A percentile compares a stretch with the other conserved stretches of the same genome.
Evolutionary conservation across 352 stramenopile species (phyloP).

Genomic region (Globisporangium takayamanum): DNA sequence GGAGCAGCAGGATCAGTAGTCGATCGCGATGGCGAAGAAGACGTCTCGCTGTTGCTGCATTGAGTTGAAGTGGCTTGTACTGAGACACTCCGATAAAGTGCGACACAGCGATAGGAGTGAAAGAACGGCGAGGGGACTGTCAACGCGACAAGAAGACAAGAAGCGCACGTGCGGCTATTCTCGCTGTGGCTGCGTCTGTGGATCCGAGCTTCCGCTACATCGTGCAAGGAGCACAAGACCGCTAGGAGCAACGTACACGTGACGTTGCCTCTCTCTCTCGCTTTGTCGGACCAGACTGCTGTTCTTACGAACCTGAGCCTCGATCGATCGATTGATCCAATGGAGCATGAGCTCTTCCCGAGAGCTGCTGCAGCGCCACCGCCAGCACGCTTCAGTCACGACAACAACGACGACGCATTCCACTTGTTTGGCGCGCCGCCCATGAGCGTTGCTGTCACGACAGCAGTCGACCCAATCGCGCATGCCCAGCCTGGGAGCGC

Average conservation of each 20-base stretch:
- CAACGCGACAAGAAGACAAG: not conserved
- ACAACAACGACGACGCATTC: conserved; percentile 7
- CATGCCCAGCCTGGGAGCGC: not conserved
- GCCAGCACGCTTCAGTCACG: not conserved
- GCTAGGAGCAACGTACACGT: too few relatives aligned
- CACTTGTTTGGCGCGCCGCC: conserved; percentile 6
- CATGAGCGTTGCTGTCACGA: not conserved
- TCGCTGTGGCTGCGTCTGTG: too few relatives aligned
- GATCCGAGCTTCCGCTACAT: too few relatives aligned
- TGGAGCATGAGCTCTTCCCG: not conserved
- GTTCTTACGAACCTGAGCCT: not conserved
- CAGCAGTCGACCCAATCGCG: not conserved
- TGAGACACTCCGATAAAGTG: not conserved
- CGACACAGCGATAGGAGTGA: not conserved
- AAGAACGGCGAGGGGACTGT: not conserved
- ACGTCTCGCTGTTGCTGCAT: not conserved
- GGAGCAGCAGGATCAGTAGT: not conserved
- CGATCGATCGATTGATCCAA: not conserved
- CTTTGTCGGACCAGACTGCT: not conserved
- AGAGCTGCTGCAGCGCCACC: not conserved
- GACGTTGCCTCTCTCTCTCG: not conserved
- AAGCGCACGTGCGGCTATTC: not conserved
- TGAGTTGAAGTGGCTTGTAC: not conserved
- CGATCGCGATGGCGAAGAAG: not conserved
- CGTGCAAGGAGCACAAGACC: not conserved